phyloP scores from a whole-genome alignment of 2,329 filamentous ascomycete species.

The Botryotinia globosa region DNA sequence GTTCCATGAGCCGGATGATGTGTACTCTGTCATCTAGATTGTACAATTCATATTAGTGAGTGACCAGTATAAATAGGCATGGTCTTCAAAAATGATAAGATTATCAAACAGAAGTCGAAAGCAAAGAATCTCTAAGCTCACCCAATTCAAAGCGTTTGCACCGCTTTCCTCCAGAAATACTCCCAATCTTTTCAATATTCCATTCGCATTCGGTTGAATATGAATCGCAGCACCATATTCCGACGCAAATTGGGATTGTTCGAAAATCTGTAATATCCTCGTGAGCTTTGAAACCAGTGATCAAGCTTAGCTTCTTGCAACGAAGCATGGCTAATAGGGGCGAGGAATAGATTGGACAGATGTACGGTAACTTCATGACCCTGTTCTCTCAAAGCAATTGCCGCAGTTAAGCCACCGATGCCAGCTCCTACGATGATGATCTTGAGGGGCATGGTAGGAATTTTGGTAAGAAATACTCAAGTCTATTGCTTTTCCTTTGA shows the following conservation, averaged over 20 bases:
- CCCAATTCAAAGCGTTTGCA: slow-evolving; percentile 27
- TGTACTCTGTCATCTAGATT: slow-evolving; percentile 37
- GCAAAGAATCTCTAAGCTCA: background rate
- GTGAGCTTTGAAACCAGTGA: background rate
- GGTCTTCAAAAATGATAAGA: background rate
- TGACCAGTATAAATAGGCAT: background rate
- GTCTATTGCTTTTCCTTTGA: background rate
- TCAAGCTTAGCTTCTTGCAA: background rate
- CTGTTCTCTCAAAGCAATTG: slow-evolving; percentile 59
- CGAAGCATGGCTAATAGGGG: background rate
- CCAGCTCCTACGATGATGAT: slow-evolving; percentile 55
- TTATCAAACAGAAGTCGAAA: background rate
- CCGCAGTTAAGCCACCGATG: slow-evolving; percentile 59
- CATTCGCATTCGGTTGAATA: slow-evolving; percentile 59
- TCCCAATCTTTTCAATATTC: slow-evolving; percentile 49
- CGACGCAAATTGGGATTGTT: slow-evolving; percentile 54
- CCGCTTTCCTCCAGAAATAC: slow-evolving; percentile 43
- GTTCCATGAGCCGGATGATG: background rate
- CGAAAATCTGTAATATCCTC: slow-evolving; percentile 45
- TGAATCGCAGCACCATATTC: slow-evolving; percentile 63
- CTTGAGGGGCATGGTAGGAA: background rate
- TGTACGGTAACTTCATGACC: slow-evolving; percentile 38
- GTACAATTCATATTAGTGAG: background rate
- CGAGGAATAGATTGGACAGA: background rate
- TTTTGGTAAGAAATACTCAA: background rate